These are phyloP conservation scores for Calonectria fujianensis DNA, from an alignment of 2,329 filamentous ascomycete species.

Conservation along the genomic window DNA sequence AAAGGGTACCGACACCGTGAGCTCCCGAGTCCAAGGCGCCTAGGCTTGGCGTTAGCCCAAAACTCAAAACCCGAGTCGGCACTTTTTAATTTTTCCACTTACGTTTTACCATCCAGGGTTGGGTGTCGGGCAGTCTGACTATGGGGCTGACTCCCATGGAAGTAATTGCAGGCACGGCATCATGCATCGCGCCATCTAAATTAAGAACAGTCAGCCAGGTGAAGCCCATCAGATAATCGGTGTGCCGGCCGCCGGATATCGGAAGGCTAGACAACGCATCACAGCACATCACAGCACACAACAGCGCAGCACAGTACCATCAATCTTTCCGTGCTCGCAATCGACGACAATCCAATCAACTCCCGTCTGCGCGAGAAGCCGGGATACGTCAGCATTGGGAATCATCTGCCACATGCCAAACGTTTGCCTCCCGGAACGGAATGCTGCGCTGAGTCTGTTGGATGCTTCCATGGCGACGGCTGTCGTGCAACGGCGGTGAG, in stretches of 20 bases:
- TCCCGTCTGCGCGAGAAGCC: not conserved
- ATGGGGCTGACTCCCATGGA: not conserved
- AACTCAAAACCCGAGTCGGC: not conserved
- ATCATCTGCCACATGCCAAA: conserved; percentile 21
- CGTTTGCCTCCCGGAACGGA: not conserved
- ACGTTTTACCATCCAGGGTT: conserved; percentile 12
- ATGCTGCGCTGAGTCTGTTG: conserved; percentile 5
- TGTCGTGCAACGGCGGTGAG: conserved; percentile 4
- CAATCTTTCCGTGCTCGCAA: conserved; percentile 6
- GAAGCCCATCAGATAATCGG: not conserved
- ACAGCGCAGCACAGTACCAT: not conserved
- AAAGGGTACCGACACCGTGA: not conserved
- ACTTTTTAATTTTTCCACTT: not conserved
- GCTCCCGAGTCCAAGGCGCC: conserved; percentile 3
- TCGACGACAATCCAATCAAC: conserved; percentile 6
- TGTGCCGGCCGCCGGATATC: not conserved
- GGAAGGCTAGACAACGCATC: no score
- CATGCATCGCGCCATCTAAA: not conserved
- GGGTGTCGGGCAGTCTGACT: not conserved
- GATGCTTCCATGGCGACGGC: not conserved
- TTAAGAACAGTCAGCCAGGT: not conserved
- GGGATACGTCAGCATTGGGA: not conserved
- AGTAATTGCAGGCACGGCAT: not conserved
- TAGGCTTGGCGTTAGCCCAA: not conserved
- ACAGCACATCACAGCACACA: no score